Evolutionary conservation across 2,329 filamentous ascomycete species (phyloP).

Genomic region (Byssothecium circinans): DNA sequence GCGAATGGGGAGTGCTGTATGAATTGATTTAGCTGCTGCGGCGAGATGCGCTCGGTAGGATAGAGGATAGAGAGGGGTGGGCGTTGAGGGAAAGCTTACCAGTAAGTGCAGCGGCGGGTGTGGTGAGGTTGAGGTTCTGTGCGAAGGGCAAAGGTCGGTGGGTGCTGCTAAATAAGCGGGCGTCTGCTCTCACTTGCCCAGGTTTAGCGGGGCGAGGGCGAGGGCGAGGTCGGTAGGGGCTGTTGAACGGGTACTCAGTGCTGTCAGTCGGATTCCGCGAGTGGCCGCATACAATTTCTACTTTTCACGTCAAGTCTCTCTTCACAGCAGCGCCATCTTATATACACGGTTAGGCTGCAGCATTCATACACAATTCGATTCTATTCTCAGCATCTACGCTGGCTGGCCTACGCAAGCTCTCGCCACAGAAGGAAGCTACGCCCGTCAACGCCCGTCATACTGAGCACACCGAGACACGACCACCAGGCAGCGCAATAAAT

Average conservation of each 20-base stretch:
- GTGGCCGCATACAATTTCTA: no score
- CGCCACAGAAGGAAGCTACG: no score
- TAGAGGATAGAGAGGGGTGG: constrained; percentile 27
- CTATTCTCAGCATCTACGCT: no score
- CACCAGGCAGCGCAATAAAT: constrained; percentile 35
- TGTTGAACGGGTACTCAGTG: no score
- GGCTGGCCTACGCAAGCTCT: no score
- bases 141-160: constrained; percentile 45
- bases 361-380: no score
- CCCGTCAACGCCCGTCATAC: no score
- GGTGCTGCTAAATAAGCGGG: constrained; percentile 48
- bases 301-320: no score
- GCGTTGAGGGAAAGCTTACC: constrained; percentile 37
- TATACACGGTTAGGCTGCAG: constrained; percentile 29
- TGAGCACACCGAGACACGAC: not conserved
- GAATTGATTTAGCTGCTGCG: constrained; percentile 33
- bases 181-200: constrained; percentile 34
- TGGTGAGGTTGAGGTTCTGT: constrained; percentile 42
- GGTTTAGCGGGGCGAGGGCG: constrained; percentile 43
- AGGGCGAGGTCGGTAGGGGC: no score
- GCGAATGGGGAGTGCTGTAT: constrained; percentile 34
- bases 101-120: constrained; percentile 32
- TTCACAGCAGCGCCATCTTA: constrained; percentile 1
- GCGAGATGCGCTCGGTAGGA: constrained; percentile 20
- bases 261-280: no score